Evolutionary conservation across 768 basidiomycete genomes (phyloP), one percentile per base, ranked within the genome.

Genomic region (Suillus sp.): DNA sequence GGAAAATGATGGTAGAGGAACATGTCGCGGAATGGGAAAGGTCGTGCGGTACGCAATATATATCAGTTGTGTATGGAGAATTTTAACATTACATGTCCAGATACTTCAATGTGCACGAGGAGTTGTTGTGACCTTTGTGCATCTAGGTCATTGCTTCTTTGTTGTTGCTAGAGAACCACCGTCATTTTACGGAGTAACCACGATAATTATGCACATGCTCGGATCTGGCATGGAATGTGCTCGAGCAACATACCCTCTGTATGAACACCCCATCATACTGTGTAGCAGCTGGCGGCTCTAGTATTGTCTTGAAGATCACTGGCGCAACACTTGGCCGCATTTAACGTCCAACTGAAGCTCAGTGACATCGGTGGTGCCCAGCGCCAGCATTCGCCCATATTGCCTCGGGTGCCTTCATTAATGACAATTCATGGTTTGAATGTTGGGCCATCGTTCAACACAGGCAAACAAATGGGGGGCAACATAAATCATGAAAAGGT

Each of bases 1-100:
- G 91, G 85, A 80, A 18, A 82, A 87, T 66, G 78, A 84, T 42
- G 89, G 89, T 2, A 78, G 79, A 58, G 90, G 91, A 22, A 79
- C 72, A 3, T 93, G 91, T 69, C 79, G 81, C 38, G 79, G 82
- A 65, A 78, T 81, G n/a, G 93, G 93, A 10, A 78, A 78, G 50
- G 79, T 93, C 25, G 78, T 84, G 55, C 81, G 88, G 93, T 94
- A 71, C 68, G 86, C 76, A 7, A 61, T 61, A 11, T 40, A n/a
- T 2, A 7, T 50, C 34, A n/a, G 27, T 53, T 43, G 56, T 34
- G 6, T 37, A 25, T 37, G n/a, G 9, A 50, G n/a, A 45, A 4
- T 40, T 16, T 10, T 34, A 30, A 27, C 20, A 50, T 43, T 27
- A 37, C 14, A n/a, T 62, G 16, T 18, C 27, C 27, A 84, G 83